Base-by-base conservation (phyloP, 805 yeast genomes). In the Lachancea dasiensis region DNA sequence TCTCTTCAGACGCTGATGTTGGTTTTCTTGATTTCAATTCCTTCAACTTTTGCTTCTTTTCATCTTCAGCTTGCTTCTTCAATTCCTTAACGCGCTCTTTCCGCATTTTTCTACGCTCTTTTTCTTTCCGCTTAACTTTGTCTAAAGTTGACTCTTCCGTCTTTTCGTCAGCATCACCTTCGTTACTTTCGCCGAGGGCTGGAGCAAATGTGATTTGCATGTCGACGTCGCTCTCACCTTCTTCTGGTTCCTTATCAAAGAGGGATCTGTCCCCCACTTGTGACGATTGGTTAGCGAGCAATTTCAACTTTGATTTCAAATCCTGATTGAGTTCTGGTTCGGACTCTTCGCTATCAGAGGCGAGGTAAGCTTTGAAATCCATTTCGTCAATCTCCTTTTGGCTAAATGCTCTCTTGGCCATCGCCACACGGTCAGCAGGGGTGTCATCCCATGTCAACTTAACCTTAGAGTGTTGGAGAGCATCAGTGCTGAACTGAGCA, bases 391-490 rank as follows among this genome's bases (percentile, higher is more conserved):
- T 69, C 58, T 92, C 97, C 56, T 83, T 79, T 57, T 84, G 92
- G 34, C 86, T 77, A 59, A 92, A 90, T 5, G 87, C 86, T 49
- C 81, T 79, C 11, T 82, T 72, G 1, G 96, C 74, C 38, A 89
- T 60, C 41, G 81, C 77, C 13, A 77, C 60, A 54, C 98, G 75
- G 53, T 87, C 97, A 41, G 79, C 81, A 5, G 98, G 97, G 0
- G 97, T 94, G 64, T 90, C 97, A 61, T 92, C 98, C 98, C 98
- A 92, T 0, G 97, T 89, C 48, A 92, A 70, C 60, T 86, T 89
- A 34, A 92, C 98, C 54, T 89, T 92, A 11, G 97, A 89, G 56
- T 87, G 95, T 58, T 92, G 96, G 43, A 92, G 69, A 0, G 98
- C 98, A 63, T 86, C 97, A 3, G 98, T 92, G 21, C 85, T 84